Percentiles rank a stretch among this genome's conserved stretches.
Conservation (phyloP, 371 early-diverging fungal genomes). For the Mortierella sp. region DNA sequence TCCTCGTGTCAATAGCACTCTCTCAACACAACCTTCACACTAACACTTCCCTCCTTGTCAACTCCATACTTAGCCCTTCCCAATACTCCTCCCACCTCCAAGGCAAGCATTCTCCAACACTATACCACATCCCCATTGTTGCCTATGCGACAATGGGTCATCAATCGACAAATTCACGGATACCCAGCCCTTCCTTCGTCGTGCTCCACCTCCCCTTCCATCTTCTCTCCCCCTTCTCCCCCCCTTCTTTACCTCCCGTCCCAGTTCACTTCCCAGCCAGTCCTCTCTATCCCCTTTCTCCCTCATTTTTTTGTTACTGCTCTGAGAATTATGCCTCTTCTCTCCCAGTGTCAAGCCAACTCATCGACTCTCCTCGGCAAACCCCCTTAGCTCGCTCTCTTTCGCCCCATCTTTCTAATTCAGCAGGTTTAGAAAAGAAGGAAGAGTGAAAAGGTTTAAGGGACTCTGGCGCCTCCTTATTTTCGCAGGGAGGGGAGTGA, state of each 20-base stretch:
- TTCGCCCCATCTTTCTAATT: neutral
- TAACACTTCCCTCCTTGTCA: neutral
- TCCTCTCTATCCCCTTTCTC: neutral
- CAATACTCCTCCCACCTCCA: conserved; percentile 47
- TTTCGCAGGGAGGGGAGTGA: neutral
- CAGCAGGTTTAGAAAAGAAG: conserved; percentile 18
- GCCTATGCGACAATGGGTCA: neutral
- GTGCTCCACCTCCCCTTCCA: neutral
- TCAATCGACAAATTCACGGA: neutral
- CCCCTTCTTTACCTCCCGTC: conserved; percentile 1
- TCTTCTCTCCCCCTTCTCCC: neutral
- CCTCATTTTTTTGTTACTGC: conserved; percentile 8
- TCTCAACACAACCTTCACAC: neutral
- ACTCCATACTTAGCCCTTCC: conserved; percentile 30
- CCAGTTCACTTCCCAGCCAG: neutral
- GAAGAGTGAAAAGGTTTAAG: conserved; percentile 13
- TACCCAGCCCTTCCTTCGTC: neutral
- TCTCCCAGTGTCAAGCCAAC: neutral
- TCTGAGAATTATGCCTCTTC: neutral
- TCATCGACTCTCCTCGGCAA: conserved; percentile 4
- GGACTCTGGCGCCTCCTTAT: neutral
- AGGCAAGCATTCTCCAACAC: conserved; percentile 33
- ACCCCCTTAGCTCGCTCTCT: conserved; percentile 4
- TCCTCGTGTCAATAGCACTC: neutral
- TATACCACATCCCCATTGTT: neutral